Evolutionary conservation across 352 stramenopile species (phyloP).

Genomic region (Globisporangium spinosum): DNA sequence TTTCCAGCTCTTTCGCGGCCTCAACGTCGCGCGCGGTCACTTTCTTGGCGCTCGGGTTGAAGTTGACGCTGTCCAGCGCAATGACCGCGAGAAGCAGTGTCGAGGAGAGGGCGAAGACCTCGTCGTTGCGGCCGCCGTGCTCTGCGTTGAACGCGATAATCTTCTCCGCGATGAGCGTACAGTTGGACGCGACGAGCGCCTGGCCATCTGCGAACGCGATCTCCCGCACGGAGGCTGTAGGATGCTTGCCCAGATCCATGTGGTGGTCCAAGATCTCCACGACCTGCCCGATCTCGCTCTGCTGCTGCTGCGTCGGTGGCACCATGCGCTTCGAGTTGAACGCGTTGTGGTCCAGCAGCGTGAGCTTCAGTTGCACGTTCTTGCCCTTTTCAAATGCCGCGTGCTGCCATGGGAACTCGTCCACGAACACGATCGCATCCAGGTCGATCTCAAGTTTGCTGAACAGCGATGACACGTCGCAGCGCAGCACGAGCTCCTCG

Average conservation of each 20-base stretch:
- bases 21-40: slow-evolving; percentile 59
- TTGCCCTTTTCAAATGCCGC: slow-evolving; percentile 8
- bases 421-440: slow-evolving; percentile 57
- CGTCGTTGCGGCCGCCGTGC: slow-evolving; percentile 2
- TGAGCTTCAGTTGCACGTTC: slow-evolving; percentile 28
- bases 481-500: slow-evolving; percentile 55
- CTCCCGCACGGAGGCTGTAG: slow-evolving; percentile 32
- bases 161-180: slow-evolving; percentile 76
- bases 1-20: slow-evolving; percentile 38
- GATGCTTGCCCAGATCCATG: slow-evolving; percentile 54
- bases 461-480: slow-evolving; percentile 65
- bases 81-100: slow-evolving; percentile 81
- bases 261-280: slow-evolving; percentile 83
- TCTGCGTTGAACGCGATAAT: slow-evolving; percentile 21
- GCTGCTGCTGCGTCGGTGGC: background rate
- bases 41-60: slow-evolving; percentile 71
- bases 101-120: slow-evolving; percentile 37
- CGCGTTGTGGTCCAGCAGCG: slow-evolving; percentile 75
- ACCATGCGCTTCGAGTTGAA: slow-evolving; percentile 58
- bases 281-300: slow-evolving; percentile 30
- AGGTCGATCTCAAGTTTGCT: slow-evolving; percentile 49
- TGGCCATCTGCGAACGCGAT: slow-evolving; percentile 70
- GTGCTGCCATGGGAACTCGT: slow-evolving; percentile 68
- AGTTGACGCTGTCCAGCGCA: slow-evolving; percentile 75
- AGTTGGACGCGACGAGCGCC: slow-evolving; percentile 68